A percentile compares a stretch with the other conserved stretches of the same genome.
These are phyloP conservation scores for Fusarium newnesense DNA, from an alignment of 2,329 filamentous ascomycete genomes.

Conservation along the genomic window DNA sequence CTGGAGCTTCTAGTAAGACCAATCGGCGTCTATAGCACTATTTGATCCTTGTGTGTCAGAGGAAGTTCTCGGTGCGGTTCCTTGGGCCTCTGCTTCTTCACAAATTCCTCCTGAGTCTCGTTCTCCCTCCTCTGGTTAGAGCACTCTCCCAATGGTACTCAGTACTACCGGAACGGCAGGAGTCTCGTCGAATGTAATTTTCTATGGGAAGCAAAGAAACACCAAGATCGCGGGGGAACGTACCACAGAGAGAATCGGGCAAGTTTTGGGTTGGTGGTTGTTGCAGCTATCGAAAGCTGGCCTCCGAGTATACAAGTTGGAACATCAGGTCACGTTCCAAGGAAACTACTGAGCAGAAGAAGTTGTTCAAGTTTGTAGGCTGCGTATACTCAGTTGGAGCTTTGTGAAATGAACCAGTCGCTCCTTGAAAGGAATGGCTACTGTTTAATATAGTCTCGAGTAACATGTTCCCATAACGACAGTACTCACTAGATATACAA, in stretches of 20 bases:
- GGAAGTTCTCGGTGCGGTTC: neutral
- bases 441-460: neutral
- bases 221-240: neutral
- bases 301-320: neutral
- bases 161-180: neutral
- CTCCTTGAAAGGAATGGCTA: neutral
- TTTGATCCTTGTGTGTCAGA: neutral
- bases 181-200: neutral
- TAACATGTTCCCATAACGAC: neutral
- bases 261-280: neutral
- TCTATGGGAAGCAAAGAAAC: neutral
- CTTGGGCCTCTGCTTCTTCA: neutral
- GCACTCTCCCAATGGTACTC: constrained; percentile 14
- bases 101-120: accelerated
- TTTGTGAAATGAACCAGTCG: neutral
- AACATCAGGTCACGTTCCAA: neutral
- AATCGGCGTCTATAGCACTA: neutral
- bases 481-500: neutral
- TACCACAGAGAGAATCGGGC: neutral
- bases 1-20: neutral
- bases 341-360: neutral
- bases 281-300: neutral
- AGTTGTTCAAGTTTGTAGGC: neutral
- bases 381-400: neutral
- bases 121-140: constrained; percentile 5